Percentiles rank a stretch among this genome's conserved stretches.
Conservation (phyloP, 2,329 filamentous ascomycete genomes). For the Endothia cerciana region DNA sequence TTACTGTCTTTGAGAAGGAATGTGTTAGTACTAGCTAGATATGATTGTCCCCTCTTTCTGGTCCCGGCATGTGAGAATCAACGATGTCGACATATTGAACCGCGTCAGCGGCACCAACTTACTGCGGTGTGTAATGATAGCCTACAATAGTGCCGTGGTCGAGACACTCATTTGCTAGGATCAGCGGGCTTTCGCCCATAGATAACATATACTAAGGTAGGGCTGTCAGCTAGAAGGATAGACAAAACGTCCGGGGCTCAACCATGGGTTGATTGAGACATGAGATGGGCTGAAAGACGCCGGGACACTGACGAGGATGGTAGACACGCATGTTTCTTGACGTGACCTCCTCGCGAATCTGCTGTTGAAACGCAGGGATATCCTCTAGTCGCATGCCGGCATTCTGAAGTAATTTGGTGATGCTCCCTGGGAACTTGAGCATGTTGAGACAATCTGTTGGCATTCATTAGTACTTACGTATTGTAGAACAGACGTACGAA, state of each 20-base stretch:
- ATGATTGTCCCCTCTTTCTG: background rate
- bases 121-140: background rate
- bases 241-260: background rate
- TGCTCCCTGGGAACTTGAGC: constrained; percentile 11
- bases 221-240: background rate
- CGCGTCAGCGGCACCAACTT: background rate
- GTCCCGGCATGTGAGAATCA: background rate
- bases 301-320: constrained; percentile 13
- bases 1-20: background rate
- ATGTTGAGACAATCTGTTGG: constrained; percentile 11
- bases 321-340: constrained; percentile 12
- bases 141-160: background rate
- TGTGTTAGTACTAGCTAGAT: background rate
- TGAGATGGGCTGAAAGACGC: background rate
- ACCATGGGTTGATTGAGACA: background rate
- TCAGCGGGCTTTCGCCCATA: background rate
- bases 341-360: constrained; percentile 6
- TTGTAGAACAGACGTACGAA: no score
- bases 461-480: background rate
- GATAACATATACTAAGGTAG: background rate
- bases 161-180: background rate
- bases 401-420: constrained; percentile 6
- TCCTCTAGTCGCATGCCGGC: constrained; percentile 9
- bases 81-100: background rate
- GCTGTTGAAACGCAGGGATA: constrained; percentile 1